Evolutionary conservation across 768 basidiomycete genomes (phyloP), one percentile per base, ranked within the genome.

Genomic region (Mrakia blollopis): DNA sequence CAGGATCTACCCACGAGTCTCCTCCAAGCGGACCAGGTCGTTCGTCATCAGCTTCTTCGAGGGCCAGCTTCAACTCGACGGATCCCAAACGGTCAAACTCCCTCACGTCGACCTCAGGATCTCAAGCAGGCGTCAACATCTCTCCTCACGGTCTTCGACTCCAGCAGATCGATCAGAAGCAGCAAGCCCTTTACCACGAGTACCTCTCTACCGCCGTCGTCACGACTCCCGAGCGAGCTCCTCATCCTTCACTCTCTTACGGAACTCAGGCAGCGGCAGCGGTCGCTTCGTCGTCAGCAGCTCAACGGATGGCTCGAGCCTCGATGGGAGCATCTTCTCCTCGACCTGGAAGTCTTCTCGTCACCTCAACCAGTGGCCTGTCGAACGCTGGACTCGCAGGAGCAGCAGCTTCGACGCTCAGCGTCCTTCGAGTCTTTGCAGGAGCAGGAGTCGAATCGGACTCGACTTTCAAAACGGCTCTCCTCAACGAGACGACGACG

Each of bases 401-500:
- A 25, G 30, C 28, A n/a, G 54, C 37, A 9, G 30, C 67, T 28
- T 28, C 41, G 25, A 90, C 94, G 73, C 88, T 99, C 74, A 97
- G 91, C 80, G 97, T 99, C 78, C 90, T 99, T 71, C 92, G 97
- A 35, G 89, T 99, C 54, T 99, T 99, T 81, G 95, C 96, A 0
- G 97, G 96, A 39, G 89, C 91, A 79, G 87, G 92, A 79, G 82
- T 98, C 79, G 90, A 94, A 82, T 93, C 94, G 0, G 95, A 98
- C 80, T 93, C 94, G 2, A 97, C 96, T 8, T 99, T 99, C 88
- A 98, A 98, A 86, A 98, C 97, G 9, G 97, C 96, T 1, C 85
- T 98, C 25, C 87, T 98, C 75, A 98, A 95, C 81, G 86, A 91
- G 7, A 89, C 89, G 0, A 98, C 96, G 0, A 91, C 91, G 0